Percentiles rank a stretch among this genome's conserved stretches.
These are phyloP conservation scores for Chloroidium sp. DNA, from an alignment of 163 green algal species.

Conservation along the genomic window DNA sequence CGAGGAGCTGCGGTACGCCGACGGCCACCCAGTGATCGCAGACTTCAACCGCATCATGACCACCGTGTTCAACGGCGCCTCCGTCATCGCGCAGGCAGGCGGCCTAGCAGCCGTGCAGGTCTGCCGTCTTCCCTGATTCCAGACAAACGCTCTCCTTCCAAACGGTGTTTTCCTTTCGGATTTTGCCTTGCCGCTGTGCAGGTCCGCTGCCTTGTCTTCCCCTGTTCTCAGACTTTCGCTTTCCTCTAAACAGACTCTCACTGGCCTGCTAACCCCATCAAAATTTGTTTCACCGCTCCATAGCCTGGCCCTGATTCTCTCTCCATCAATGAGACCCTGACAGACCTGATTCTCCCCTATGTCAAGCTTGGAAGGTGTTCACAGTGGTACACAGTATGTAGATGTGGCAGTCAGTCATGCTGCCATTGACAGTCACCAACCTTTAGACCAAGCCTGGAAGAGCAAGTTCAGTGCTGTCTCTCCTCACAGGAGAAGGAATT, in stretches of 20 bases:
- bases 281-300: too few relatives aligned
- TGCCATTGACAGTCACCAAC: too few relatives aligned
- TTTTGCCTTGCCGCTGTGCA: not conserved
- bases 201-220: not conserved
- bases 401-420: too few relatives aligned
- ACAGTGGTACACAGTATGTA: too few relatives aligned
- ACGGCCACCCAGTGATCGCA: slow-evolving; percentile 52
- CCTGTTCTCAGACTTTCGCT: too few relatives aligned
- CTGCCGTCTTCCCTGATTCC: not conserved
- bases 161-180: not conserved
- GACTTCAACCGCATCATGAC: slow-evolving; percentile 97
- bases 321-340: too few relatives aligned
- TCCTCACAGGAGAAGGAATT: too few relatives aligned
- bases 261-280: not conserved
- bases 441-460: too few relatives aligned
- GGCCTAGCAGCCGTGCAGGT: slow-evolving; percentile 71
- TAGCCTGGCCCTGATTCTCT: too few relatives aligned
- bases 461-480: too few relatives aligned
- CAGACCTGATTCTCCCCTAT: too few relatives aligned
- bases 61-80: slow-evolving; percentile 98
- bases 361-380: too few relatives aligned
- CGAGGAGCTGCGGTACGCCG: slow-evolving; percentile 64
- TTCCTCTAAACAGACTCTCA: not conserved
- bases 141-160: not conserved
- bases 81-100: slow-evolving; percentile 84